Conservation (phyloP, 129 eudicot species). For the Pittosporum tobira region DNA sequence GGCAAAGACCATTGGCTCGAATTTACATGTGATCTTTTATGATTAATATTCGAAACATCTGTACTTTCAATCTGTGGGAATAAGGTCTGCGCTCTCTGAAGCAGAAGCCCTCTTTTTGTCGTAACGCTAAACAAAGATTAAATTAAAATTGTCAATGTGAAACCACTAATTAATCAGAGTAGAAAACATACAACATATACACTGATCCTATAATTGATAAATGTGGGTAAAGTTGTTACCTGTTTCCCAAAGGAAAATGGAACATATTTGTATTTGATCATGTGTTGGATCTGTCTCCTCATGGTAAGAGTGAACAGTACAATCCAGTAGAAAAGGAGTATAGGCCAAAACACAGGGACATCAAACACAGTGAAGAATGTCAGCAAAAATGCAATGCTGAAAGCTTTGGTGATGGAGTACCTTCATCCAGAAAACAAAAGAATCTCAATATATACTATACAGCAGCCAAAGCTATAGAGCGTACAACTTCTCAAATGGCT, state of each 20-base stretch:
- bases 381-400: conserved; percentile 76
- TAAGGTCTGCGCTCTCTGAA: conserved; percentile 37
- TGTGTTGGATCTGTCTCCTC: conserved; percentile 88
- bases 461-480: too few species aligned
- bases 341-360: conserved; percentile 99
- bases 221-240: conserved; percentile 27
- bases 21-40: not conserved
- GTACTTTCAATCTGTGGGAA: conserved; percentile 41
- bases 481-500: too few species aligned
- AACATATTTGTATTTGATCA: conserved; percentile 89
- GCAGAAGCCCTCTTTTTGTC: conserved; percentile 36
- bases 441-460: too few species aligned
- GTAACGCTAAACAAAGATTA: conserved; percentile 33
- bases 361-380: conserved; percentile 84
- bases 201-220: not conserved
- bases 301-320: conserved; percentile 77
- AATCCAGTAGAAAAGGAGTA: conserved; percentile 85
- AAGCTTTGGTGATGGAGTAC: conserved; percentile 86
- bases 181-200: not conserved
- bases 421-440: conserved; percentile 24
- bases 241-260: conserved; percentile 92
- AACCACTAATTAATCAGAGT: not conserved
- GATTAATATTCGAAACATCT: not conserved
- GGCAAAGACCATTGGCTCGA: not conserved
- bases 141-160: not conserved